A percentile compares a stretch with the other conserved stretches of the same genome.
These are phyloP conservation scores for Kurtzmaniella cleridarum DNA, from an alignment of 805 yeast species.

Conservation along the genomic window DNA sequence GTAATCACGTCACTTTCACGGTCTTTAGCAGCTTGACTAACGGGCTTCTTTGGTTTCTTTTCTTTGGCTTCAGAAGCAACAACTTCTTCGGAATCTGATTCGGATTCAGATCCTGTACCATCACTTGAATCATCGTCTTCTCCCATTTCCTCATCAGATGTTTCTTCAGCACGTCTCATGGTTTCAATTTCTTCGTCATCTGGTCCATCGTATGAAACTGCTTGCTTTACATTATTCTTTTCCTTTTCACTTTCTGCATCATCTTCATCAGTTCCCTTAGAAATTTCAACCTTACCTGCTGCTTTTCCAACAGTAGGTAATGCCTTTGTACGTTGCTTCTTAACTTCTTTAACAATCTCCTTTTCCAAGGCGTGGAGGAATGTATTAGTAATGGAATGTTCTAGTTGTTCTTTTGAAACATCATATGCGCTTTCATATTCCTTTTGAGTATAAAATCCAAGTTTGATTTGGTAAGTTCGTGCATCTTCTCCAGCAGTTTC, in stretches of 20 bases:
- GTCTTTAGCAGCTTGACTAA: constrained; percentile 65
- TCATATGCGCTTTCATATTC: constrained; percentile 90
- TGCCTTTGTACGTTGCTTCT: constrained; percentile 63
- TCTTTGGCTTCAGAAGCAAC: constrained; percentile 12
- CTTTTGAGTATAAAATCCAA: constrained; percentile 66
- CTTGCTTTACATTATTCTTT: constrained; percentile 66
- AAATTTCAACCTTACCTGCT: constrained; percentile 38
- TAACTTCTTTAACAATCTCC: constrained; percentile 73
- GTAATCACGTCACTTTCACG: constrained; percentile 82
- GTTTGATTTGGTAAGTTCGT: constrained; percentile 69
- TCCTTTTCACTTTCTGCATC: constrained; percentile 58
- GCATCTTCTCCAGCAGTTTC: constrained; percentile 75
- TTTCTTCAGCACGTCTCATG: constrained; percentile 76
- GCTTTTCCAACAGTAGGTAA: constrained; percentile 68
- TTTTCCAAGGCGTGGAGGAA: constrained; percentile 70
- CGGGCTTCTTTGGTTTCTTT: constrained; percentile 14
- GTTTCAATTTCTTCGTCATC: constrained; percentile 93
- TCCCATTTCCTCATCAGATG: constrained; percentile 62
- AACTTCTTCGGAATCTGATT: constrained; percentile 22
- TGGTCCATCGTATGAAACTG: constrained; percentile 89
- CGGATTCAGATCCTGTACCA: constrained; percentile 29
- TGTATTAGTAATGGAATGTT: constrained; percentile 53
- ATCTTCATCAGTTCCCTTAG: constrained; percentile 37
- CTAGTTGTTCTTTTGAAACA: constrained; percentile 74
- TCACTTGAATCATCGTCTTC: constrained; percentile 35